Conservation (phyloP, 2,329 filamentous ascomycete species). For the Ophiognomonia clavigignenti-juglandacearum region DNA sequence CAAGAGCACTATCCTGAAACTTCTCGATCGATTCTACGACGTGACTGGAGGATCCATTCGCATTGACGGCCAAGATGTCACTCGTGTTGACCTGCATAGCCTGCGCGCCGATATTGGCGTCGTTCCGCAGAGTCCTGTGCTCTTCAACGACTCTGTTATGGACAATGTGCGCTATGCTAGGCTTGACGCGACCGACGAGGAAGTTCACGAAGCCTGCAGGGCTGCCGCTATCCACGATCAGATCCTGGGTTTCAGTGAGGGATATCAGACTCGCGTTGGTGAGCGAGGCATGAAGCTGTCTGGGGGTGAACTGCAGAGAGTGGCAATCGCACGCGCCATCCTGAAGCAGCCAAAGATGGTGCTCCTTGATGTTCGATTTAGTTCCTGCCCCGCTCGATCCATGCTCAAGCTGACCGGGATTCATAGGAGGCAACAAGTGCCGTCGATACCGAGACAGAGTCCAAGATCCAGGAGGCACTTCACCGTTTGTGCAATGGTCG, state of each 20-base stretch:
- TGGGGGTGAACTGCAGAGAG: conserved; percentile 61
- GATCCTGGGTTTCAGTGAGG: conserved; percentile 48
- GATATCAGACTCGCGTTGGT: conserved; percentile 46
- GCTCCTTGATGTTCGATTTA: conserved; percentile 51
- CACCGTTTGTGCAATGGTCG: conserved; percentile 52
- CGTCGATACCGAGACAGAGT: conserved; percentile 66
- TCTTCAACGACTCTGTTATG: conserved; percentile 56
- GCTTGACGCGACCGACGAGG: conserved; percentile 48
- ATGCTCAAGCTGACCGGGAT: background rate
- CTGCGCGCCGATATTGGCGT: conserved; percentile 50
- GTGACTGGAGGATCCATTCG: conserved; percentile 46
- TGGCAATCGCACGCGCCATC: conserved; percentile 67
- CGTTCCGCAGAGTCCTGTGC: conserved; percentile 50
- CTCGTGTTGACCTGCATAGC: conserved; percentile 46
- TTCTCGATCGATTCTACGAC: conserved; percentile 57
- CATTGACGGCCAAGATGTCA: conserved; percentile 54
- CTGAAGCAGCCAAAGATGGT: conserved; percentile 71
- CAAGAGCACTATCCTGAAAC: conserved; percentile 53
- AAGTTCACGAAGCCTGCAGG: conserved; percentile 49
- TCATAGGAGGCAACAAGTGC: conserved; percentile 65
- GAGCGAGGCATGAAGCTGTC: conserved; percentile 56
- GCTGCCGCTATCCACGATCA: conserved; percentile 56
- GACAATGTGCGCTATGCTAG: conserved; percentile 55
- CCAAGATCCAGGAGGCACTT: conserved; percentile 61
- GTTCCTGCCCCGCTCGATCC: background rate